These are phyloP conservation scores for Blastocystis sp. DNA, from an alignment of 352 stramenopile genomes.

Conservation along the genomic window DNA sequence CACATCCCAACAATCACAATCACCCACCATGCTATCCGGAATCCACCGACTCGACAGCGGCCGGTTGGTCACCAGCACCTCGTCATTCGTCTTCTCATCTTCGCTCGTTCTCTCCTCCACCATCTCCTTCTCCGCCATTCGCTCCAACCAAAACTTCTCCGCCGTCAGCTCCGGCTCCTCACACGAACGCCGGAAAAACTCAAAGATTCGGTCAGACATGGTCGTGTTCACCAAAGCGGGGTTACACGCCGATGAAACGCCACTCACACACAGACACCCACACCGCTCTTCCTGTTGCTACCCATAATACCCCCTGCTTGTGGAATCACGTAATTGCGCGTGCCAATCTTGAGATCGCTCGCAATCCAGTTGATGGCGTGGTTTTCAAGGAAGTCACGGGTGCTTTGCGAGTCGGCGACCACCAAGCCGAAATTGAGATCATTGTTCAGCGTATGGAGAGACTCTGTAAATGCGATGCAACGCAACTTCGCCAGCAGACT, in stretches of 20 bases:
- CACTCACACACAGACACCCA: conserved; percentile 48
- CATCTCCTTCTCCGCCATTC: conserved; percentile 41
- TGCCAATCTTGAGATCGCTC: conserved; percentile 80
- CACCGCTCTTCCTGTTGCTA: conserved; percentile 42
- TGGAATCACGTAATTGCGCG: conserved; percentile 76
- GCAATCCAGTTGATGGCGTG: conserved; percentile 84
- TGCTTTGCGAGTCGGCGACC: conserved; percentile 80
- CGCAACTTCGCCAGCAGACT: conserved; percentile 80
- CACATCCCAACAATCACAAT: conserved; percentile 29
- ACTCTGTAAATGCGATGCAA: conserved; percentile 82
- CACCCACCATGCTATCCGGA: conserved; percentile 72
- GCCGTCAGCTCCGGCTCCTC: background rate
- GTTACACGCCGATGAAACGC: background rate
- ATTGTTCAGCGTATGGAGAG: conserved; percentile 74
- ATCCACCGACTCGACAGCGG: conserved; percentile 73
- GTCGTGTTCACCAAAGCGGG: background rate
- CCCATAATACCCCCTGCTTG: background rate
- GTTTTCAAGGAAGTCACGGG: conserved; percentile 81
- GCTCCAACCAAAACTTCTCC: background rate
- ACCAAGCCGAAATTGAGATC: conserved; percentile 75
- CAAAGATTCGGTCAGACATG: conserved; percentile 19
- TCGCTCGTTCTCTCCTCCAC: conserved; percentile 76
- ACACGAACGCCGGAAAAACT: conserved; percentile 21
- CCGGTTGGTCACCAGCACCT: conserved; percentile 76
- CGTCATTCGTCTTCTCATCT: conserved; percentile 76